phyloP scores from a whole-genome alignment of 2,329 filamentous ascomycete genomes.

The Aschersonia sp. region DNA sequence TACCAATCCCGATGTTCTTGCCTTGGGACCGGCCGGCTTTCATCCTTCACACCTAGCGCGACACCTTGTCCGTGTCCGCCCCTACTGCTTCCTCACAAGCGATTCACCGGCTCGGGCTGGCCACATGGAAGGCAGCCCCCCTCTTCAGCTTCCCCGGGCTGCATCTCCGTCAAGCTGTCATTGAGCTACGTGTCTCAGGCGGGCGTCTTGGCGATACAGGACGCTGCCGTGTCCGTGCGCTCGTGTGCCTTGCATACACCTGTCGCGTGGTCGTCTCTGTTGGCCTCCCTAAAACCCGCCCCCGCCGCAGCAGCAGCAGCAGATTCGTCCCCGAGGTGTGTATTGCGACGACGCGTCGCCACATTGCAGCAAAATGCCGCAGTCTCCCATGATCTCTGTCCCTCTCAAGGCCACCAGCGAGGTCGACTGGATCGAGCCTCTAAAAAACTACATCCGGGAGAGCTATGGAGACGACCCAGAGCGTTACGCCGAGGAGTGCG shows the following conservation, averaged over 20 bases:
- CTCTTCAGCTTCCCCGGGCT: too few species aligned
- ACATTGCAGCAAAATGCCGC: slow-evolving; percentile 42
- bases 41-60: too few species aligned
- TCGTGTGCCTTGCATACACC: too few species aligned
- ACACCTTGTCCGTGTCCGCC: too few species aligned
- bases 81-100: too few species aligned
- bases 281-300: too few species aligned
- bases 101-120: slow-evolving; percentile 5
- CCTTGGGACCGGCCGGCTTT: too few species aligned
- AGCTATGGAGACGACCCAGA: slow-evolving; percentile 96
- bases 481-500: slow-evolving; percentile 88
- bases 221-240: too few species aligned
- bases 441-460: slow-evolving; percentile 85
- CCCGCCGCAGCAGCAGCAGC: neutral
- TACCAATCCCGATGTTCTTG: too few species aligned
- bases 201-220: neutral
- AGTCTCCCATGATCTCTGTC: slow-evolving; percentile 89
- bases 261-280: too few species aligned
- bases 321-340: too few species aligned
- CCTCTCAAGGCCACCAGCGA: slow-evolving; percentile 91
- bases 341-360: neutral
- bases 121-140: slow-evolving; percentile 11
- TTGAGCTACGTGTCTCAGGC: too few species aligned
- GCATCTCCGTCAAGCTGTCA: neutral
- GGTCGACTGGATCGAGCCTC: slow-evolving; percentile 89